Conservation (phyloP, 2,329 filamentous ascomycete species). For the Cordyceps fumosorosea region DNA sequence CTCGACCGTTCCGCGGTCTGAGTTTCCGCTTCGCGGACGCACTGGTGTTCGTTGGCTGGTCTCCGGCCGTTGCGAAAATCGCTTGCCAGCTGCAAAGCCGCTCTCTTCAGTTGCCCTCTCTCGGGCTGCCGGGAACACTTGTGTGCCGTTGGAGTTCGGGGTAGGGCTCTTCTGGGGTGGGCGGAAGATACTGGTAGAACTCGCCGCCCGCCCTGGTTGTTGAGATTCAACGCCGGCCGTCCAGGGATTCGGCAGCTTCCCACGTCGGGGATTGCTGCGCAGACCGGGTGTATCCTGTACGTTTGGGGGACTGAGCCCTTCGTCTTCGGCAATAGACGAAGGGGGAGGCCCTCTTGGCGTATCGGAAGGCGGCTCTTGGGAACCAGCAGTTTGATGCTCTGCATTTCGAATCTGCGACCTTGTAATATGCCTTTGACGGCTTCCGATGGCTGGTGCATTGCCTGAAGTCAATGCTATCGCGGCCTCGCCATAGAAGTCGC, state of each 20-base stretch:
- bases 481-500: slow-evolving; percentile 31
- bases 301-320: not conserved
- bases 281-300: slow-evolving; percentile 8
- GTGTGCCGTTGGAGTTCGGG: not conserved
- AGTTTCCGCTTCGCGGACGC: slow-evolving; percentile 10
- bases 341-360: not conserved
- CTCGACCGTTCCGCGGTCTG: not conserved
- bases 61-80: not conserved
- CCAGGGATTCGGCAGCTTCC: not conserved
- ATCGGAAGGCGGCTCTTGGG: not conserved
- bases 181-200: not conserved
- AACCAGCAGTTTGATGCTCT: not conserved
- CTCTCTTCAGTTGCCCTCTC: not conserved
- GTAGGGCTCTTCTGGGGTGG: not conserved
- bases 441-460: not conserved
- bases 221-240: not conserved
- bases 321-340: not conserved
- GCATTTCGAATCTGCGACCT: not conserved
- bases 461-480: slow-evolving; percentile 27
- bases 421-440: not conserved
- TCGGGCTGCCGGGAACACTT: not conserved
- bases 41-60: not conserved
- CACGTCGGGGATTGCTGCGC: slow-evolving; percentile 9
- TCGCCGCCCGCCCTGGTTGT: too few relatives aligned
- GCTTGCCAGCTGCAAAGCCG: not conserved